These are phyloP conservation scores for Trichocladium uniseriatum DNA, from an alignment of 495 filamentous ascomycete genomes.

Conservation along the genomic window DNA sequence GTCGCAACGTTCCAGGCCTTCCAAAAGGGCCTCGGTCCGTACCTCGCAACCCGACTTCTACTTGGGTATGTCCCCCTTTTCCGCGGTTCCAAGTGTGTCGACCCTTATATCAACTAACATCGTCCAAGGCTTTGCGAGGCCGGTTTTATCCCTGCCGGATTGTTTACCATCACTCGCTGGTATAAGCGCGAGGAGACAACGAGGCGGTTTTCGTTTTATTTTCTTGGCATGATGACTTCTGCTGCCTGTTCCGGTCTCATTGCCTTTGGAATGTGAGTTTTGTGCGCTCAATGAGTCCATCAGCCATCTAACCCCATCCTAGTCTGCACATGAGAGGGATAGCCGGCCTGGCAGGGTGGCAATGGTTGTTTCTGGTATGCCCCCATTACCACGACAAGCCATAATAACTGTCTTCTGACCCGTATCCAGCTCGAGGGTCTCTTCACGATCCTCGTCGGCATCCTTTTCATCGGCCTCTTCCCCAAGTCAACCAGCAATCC, in stretches of 20 bases:
- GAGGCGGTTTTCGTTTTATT: conserved; percentile 46
- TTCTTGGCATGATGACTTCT: conserved; percentile 43
- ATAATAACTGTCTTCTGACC: background rate
- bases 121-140: conserved; percentile 36
- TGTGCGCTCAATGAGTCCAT: background rate
- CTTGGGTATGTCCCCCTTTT: conserved; percentile 33
- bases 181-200: conserved; percentile 50
- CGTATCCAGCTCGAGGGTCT: conserved; percentile 36
- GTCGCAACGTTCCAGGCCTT: conserved; percentile 53
- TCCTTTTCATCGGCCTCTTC: conserved; percentile 42
- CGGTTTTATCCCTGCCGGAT: conserved; percentile 50
- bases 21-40: conserved; percentile 42
- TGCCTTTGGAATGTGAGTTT: conserved; percentile 22
- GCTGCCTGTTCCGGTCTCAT: conserved; percentile 18
- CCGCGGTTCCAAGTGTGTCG: no score
- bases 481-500: conserved; percentile 37
- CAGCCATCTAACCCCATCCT: background rate
- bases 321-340: conserved; percentile 38
- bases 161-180: conserved; percentile 52
- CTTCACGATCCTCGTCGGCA: conserved; percentile 43
- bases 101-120: background rate
- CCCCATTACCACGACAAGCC: background rate
- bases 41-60: conserved; percentile 43
- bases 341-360: conserved; percentile 46
- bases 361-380: conserved; percentile 47